Evolutionary conservation across 257 asterid species (phyloP), one percentile per base, ranked within the genome.

Genomic region (Solanum corneliomulleri): DNA sequence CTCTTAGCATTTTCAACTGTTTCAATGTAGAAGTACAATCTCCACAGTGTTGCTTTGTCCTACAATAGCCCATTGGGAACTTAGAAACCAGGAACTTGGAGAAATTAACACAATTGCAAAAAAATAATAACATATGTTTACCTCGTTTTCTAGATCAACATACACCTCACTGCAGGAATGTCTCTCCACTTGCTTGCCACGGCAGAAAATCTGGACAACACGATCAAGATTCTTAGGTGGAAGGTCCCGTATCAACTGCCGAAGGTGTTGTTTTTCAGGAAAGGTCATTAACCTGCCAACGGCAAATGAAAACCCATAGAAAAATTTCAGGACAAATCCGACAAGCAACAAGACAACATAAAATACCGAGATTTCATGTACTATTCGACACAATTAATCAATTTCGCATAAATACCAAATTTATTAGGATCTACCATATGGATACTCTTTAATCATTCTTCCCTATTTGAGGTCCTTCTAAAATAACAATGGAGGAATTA

Each of bases 41-140:
- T 94, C 98, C 99, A 96, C 0, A 93, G 90, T 2, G 95, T 93
- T 33, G 74, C 91, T 13, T 89, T 91, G 83, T 92, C 97, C 99
- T 96, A 66, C 91, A 91, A 56, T 86, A 87, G 35, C 75, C 80
- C 72, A 81, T 16, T 41, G 62, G 21, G 27, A 42, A 45, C 52
- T 39, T 11, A 58, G 37, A 23, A 47, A 47, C 69, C 5, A 11
- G 45, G n/a, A 37, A 29, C 45, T 18, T 29, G 1, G 29, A 47
- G 52, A 80, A 81, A 15, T 31, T 47, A 49, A 33, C 42, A 33
- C 12, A 39, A 16, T 21, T 83, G 83, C 66, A 35, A 25, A 23
- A 42, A 29, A 20, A n/a, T 1, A 39, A 27, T 5, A 37, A 37
- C 7, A 68, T 85, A 11, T n/a, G 27, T 66, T n/a, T 92, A 95